Conservation (phyloP, 306 rosid species). For the Carpinus viminea region DNA sequence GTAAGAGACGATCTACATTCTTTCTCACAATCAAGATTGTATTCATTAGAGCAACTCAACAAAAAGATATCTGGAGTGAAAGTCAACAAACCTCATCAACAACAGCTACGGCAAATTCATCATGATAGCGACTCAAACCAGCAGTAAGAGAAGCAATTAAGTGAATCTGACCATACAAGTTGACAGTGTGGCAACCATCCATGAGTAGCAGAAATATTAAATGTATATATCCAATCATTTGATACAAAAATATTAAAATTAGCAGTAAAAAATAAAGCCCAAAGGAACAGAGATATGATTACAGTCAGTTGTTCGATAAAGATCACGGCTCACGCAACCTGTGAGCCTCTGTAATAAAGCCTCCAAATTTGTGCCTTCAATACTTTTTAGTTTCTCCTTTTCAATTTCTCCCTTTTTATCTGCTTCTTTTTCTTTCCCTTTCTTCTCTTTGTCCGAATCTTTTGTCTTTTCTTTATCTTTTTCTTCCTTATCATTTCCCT, state of each 20-base stretch:
- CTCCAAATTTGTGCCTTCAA: constrained; percentile 93
- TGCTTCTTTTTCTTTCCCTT: constrained; percentile 64
- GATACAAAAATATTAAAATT: constrained; percentile 13
- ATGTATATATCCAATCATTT: background rate
- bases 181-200: constrained; percentile 94
- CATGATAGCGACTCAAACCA: constrained; percentile 97
- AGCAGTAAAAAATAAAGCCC: constrained; percentile 19
- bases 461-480: constrained; percentile 75
- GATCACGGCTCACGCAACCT: constrained; percentile 98
- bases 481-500: constrained; percentile 74
- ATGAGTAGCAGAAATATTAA: constrained; percentile 55
- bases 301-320: constrained; percentile 95
- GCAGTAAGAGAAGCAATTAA: constrained; percentile 95
- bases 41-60: constrained; percentile 12
- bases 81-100: constrained; percentile 81
- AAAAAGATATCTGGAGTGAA: constrained; percentile 20
- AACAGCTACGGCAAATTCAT: constrained; percentile 90
- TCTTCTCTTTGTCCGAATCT: constrained; percentile 78
- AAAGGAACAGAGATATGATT: constrained; percentile 34
- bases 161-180: constrained; percentile 97
- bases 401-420: constrained; percentile 82
- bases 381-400: constrained; percentile 83
- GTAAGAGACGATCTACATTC: background rate
- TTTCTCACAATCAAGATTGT: constrained; percentile 29
- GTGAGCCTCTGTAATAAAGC: constrained; percentile 97